Conservation (phyloP, 2,329 filamentous ascomycete species). For the Knufia fluminis region DNA sequence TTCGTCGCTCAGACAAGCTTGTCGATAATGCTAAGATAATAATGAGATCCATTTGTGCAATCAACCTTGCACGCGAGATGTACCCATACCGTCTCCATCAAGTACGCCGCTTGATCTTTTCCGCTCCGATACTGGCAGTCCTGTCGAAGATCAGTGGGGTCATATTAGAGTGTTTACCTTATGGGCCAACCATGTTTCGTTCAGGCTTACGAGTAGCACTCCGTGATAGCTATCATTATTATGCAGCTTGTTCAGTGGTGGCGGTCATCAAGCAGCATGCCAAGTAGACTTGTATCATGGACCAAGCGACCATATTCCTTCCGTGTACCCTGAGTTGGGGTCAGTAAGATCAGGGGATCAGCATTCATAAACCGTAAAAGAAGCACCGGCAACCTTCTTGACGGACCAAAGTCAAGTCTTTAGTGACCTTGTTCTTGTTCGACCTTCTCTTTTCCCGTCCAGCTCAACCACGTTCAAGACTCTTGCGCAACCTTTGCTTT, state of each 20-base stretch:
- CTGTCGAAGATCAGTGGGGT: not conserved
- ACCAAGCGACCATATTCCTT: not conserved
- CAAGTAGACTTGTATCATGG: not conserved
- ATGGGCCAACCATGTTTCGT: not conserved
- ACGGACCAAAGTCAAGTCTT: not conserved
- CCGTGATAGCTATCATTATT: not conserved
- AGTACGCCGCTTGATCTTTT: not conserved
- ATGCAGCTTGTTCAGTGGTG: not conserved
- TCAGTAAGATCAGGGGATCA: not conserved
- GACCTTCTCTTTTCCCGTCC: not conserved
- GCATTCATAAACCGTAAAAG: not conserved
- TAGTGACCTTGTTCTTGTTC: not conserved
- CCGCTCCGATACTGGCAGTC: not conserved
- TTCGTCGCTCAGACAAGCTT: no score
- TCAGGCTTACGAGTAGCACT: not conserved
- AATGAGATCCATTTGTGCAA: no score
- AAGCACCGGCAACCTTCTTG: not conserved
- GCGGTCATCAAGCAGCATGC: not conserved
- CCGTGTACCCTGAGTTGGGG: not conserved
- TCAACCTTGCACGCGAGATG: no score
- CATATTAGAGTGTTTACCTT: not conserved
- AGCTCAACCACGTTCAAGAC: not conserved
- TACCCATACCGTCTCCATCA: no score
- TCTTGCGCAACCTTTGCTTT: not conserved
- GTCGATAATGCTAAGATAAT: no score